Evolutionary conservation across 176 grass and related monocot genomes (phyloP), one percentile per base, ranked within the genome.

Genomic region (Zoysia japonica): DNA sequence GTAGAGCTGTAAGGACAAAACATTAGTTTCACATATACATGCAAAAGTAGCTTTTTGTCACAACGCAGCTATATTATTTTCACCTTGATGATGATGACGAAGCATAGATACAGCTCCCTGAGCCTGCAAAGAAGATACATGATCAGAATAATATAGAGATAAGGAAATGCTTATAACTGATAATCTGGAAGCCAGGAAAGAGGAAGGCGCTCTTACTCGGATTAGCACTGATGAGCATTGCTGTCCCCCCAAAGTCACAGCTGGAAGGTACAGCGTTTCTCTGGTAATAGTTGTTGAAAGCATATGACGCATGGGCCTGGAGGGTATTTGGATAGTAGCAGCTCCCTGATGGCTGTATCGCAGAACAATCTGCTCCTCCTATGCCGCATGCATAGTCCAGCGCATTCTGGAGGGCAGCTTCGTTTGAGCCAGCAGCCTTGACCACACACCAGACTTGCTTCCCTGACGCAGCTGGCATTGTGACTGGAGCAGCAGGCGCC

Each of bases 251-350:
- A 80, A 97, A 97, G 63, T 91, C 78, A 11, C 93, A 97, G 67
- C 93, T 93, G 65, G 93, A 56, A 65, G 86, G 74, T 84, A 62
- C 71, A 70, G 88, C 86, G 20, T 93, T 91, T 54, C 48, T 97
- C 78, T 89, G 90, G 84, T 97, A 97, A 64, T 93, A 97, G 53
- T 44, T 83, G 60, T 97, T 97, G 87, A 97, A 97, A 12, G 90
- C 93, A 6, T 91, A 97, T 1, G 93, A 97, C 0, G 93, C 93
- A 85, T 97, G 93, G 12, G 83, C 84, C 74, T 80, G 88, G 43
- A 97, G 68, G 36, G 90, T 87, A 73, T 97, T 91, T 28, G 93
- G 93, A 75, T 83, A 91, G 68, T 97, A 93, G 61, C 93, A 97
- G 67, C 81, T 87, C 44, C 88, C 87, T 1, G 79, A 91, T 42